These are phyloP conservation scores for Xylaria bambusicola DNA, from an alignment of 495 filamentous ascomycete genomes.

Conservation along the genomic window DNA sequence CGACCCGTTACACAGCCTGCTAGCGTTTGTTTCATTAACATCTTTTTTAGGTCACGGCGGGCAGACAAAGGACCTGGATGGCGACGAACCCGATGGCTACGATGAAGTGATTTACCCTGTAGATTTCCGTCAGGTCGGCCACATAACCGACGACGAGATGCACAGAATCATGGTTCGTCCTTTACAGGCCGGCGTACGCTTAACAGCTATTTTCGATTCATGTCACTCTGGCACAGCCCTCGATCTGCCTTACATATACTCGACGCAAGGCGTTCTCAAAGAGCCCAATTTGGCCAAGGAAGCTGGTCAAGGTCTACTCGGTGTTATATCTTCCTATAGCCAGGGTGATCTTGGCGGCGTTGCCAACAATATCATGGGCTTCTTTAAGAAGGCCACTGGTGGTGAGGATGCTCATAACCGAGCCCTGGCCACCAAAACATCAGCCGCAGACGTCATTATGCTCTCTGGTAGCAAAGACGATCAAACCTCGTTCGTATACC, in stretches of 20 bases:
- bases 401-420: conserved; percentile 81
- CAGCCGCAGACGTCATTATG: conserved; percentile 94
- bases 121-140: conserved; percentile 85
- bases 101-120: conserved; percentile 99
- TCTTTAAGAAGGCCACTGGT: conserved; percentile 89
- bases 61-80: conserved; percentile 93
- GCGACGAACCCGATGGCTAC: conserved; percentile 92
- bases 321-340: conserved; percentile 86
- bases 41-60: conserved; percentile 79
- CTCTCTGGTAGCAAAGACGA: conserved; percentile 95
- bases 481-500: conserved; percentile 81
- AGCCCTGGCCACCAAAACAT: conserved; percentile 86
- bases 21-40: conserved; percentile 4
- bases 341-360: conserved; percentile 87
- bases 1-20: background rate
- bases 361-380: conserved; percentile 75
- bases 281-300: conserved; percentile 98
- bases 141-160: conserved; percentile 99
- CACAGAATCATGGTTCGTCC: conserved; percentile 93
- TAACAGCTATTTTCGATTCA: conserved; percentile 99
- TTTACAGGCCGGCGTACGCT: conserved; percentile 77
- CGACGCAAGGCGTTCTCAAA: conserved; percentile 91
- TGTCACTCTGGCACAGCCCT: conserved; percentile 96
- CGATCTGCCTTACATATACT: conserved; percentile 97
- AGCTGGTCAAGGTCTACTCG: conserved; percentile 88